Evolutionary conservation across 768 basidiomycete genomes (phyloP).

Genomic region (Russula brevipes): DNA sequence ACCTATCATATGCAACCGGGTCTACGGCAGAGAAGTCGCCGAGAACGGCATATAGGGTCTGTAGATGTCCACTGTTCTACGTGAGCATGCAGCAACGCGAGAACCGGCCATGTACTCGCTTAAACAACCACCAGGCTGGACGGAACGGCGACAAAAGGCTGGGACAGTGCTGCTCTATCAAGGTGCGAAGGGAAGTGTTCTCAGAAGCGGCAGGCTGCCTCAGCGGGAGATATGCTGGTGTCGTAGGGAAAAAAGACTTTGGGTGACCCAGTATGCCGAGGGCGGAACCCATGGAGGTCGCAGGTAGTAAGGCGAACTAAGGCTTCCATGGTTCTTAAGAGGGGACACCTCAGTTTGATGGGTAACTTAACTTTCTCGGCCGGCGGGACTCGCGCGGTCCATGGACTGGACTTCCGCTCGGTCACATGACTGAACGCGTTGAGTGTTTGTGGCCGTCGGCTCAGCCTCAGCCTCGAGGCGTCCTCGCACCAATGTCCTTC

Average conservation of each 20-base stretch:
- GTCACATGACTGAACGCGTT: conserved; percentile 27
- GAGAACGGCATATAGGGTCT: conserved; percentile 55
- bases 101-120: conserved; percentile 21
- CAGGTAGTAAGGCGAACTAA: neutral
- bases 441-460: conserved; percentile 7
- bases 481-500: conserved; percentile 17
- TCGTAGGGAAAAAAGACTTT: conserved; percentile 26
- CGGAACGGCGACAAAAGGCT: conserved; percentile 29
- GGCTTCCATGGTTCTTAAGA: neutral
- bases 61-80: conserved; percentile 50
- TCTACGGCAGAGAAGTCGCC: conserved; percentile 58
- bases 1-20: conserved; percentile 53
- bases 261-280: neutral
- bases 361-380: no score
- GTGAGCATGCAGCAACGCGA: neutral
- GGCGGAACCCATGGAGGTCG: neutral
- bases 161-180: conserved; percentile 29
- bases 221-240: conserved; percentile 23
- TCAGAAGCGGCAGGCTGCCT: conserved; percentile 16
- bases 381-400: no score
- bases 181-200: conserved; percentile 24
- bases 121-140: conserved; percentile 33
- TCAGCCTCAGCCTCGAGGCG: neutral
- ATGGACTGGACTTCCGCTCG: neutral
- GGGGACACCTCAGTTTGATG: no score